phyloP scores from a whole-genome alignment of 768 basidiomycete species.

The Scleroderma bovista region DNA sequence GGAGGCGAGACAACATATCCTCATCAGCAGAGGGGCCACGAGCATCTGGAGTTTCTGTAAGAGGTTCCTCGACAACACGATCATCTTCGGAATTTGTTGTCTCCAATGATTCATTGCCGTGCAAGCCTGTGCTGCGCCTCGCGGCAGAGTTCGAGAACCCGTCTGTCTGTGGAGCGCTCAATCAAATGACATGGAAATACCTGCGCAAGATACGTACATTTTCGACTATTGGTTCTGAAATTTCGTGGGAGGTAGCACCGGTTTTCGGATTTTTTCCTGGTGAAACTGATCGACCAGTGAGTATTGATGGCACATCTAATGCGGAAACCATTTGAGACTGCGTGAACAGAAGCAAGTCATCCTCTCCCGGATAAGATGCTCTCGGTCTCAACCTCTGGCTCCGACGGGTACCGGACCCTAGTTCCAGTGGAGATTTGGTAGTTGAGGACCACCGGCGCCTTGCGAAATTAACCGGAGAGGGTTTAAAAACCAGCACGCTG shows the following conservation, averaged over 20 bases:
- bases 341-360: constrained; percentile 23
- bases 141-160: constrained; percentile 19
- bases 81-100: constrained; percentile 34
- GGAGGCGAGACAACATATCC: constrained; percentile 31
- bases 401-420: constrained; percentile 29
- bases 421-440: constrained; percentile 30
- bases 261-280: constrained; percentile 24
- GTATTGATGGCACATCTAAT: constrained; percentile 24
- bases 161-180: constrained; percentile 26
- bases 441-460: constrained; percentile 53
- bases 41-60: constrained; percentile 28
- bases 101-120: constrained; percentile 28
- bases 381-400: constrained; percentile 32
- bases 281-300: constrained; percentile 31
- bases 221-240: constrained; percentile 22
- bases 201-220: constrained; percentile 26
- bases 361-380: constrained; percentile 23
- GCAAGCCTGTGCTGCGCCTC: constrained; percentile 23
- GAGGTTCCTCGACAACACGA: constrained; percentile 28
- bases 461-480: constrained; percentile 60
- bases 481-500: constrained; percentile 49
- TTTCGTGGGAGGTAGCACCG: constrained; percentile 16
- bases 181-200: constrained; percentile 24
- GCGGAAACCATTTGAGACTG: constrained; percentile 25
- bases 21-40: constrained; percentile 22